Evolutionary conservation across 768 basidiomycete genomes (phyloP).

Genomic region (Tulasnella sp.): DNA sequence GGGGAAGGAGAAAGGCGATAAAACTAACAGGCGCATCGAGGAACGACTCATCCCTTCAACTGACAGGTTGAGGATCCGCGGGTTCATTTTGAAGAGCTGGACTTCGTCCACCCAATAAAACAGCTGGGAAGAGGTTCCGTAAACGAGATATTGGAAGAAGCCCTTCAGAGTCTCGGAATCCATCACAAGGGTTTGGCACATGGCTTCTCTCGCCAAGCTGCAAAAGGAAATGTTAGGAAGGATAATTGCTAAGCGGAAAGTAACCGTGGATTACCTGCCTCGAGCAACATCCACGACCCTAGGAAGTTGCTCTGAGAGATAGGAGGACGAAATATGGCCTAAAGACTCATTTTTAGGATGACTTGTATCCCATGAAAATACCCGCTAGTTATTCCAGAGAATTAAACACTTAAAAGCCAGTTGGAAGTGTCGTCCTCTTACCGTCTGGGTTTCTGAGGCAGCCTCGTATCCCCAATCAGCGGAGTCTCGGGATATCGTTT

Average conservation of each 20-base stretch:
- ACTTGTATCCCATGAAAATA: neutral
- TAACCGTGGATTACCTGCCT: neutral
- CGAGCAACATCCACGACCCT: neutral
- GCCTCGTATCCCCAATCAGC: neutral
- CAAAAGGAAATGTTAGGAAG: neutral
- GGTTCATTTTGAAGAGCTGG: neutral
- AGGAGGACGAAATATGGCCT: neutral
- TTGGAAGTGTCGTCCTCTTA: neutral
- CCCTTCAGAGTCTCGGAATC: neutral
- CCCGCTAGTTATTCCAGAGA: too few species aligned
- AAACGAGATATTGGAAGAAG: neutral
- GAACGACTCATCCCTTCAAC: neutral
- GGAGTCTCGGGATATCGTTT: neutral
- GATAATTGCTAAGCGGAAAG: neutral
- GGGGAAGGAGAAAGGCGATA: neutral
- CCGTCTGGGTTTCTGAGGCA: neutral
- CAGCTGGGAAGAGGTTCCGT: neutral
- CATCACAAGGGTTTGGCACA: neutral
- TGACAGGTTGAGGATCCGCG: conserved; percentile 24
- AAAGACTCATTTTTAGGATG: neutral
- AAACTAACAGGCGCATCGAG: neutral
- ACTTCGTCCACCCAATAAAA: neutral
- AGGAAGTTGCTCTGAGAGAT: neutral
- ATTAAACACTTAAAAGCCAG: neutral
- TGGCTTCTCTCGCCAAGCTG: neutral